A percentile compares a stretch with the other conserved stretches of the same genome.
phyloP scores from a whole-genome alignment of 495 filamentous ascomycete species.

The Trichoderma reesei region DNA sequence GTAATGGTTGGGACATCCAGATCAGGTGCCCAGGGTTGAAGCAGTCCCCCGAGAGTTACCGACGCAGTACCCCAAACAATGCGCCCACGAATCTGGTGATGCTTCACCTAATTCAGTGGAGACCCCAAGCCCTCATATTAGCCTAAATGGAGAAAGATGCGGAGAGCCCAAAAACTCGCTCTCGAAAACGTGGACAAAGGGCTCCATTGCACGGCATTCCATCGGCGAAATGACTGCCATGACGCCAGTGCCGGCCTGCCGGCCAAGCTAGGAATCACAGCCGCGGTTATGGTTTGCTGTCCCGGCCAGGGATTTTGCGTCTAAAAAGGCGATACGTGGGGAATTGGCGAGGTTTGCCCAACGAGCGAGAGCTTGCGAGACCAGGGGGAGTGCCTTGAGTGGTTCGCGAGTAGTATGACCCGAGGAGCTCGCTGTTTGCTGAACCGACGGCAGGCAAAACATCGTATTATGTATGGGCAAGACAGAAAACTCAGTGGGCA shows the following conservation, averaged over 20 bases:
- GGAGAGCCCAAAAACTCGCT: not conserved
- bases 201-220: not conserved
- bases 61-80: not conserved
- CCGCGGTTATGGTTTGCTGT: not conserved
- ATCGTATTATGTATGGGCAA: too few relatives aligned
- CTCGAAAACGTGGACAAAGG: not conserved
- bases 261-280: not conserved
- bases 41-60: not conserved
- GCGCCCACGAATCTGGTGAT: not conserved
- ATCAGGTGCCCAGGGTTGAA: too few relatives aligned
- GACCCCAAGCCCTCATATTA: not conserved
- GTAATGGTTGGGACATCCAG: too few relatives aligned
- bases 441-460: not conserved
- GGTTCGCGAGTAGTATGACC: not conserved
- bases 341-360: not conserved
- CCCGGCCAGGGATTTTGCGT: not conserved
- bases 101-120: constrained; percentile 1
- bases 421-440: not conserved
- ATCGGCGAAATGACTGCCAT: constrained; percentile 1
- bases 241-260: constrained; percentile 2
- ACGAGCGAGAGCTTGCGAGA: not conserved
- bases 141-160: constrained; percentile 2
- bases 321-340: not conserved
- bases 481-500: too few relatives aligned
- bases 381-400: not conserved